Conservation (phyloP, 2,329 filamentous ascomycete genomes). For the Clarireedia monteithiana region DNA sequence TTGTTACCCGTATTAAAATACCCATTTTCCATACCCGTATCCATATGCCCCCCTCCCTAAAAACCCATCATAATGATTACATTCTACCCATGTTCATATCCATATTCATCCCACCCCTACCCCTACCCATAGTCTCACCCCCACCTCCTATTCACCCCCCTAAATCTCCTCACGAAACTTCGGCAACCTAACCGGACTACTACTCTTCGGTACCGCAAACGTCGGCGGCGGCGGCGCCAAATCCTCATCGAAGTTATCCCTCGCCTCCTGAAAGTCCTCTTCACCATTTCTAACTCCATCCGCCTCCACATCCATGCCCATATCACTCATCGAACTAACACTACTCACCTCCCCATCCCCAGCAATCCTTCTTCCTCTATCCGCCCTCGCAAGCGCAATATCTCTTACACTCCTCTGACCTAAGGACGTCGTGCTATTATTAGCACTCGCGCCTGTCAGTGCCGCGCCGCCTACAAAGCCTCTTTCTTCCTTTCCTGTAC, state of each 20-base stretch:
- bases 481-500: conserved; percentile 14
- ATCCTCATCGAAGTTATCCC: conserved; percentile 36
- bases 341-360: background rate
- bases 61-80: too few relatives aligned
- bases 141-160: background rate
- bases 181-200: conserved; percentile 49
- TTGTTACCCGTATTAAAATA: too few relatives aligned
- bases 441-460: conserved; percentile 36
- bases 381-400: background rate
- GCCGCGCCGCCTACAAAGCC: conserved; percentile 45
- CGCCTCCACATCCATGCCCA: background rate
- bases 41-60: too few relatives aligned
- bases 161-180: conserved; percentile 51
- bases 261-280: conserved; percentile 44
- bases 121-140: too few relatives aligned
- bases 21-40: too few relatives aligned
- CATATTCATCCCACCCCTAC: too few relatives aligned
- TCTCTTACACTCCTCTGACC: background rate
- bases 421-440: conserved; percentile 34
- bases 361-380: background rate
- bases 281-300: conserved; percentile 12
- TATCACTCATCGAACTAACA: background rate
- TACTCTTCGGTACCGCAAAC: conserved; percentile 29
- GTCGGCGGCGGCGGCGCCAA: conserved; percentile 32
- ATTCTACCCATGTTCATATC: too few relatives aligned